Conservation (phyloP, 2,329 filamentous ascomycete species). For the Ilyonectria robusta region DNA sequence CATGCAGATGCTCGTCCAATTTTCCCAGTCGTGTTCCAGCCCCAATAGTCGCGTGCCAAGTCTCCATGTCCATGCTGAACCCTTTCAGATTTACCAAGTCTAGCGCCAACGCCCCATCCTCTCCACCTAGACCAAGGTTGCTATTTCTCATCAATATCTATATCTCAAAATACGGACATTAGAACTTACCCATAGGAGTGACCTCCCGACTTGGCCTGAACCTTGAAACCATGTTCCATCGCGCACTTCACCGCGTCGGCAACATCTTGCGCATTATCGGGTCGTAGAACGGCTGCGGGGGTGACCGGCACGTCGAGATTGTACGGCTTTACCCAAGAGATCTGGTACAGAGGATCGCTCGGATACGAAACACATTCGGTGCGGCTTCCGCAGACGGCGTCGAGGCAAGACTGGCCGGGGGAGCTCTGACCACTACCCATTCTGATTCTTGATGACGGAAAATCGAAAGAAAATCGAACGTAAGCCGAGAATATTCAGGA, state of each 20-base stretch:
- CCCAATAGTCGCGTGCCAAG: constrained; percentile 69
- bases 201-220: constrained; percentile 75
- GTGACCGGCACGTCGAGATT: constrained; percentile 66
- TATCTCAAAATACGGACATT: rapidly evolving
- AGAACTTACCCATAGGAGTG: constrained; percentile 72
- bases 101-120: constrained; percentile 66
- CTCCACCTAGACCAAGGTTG: constrained; percentile 63
- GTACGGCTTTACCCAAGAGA: constrained; percentile 66
- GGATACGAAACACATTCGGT: constrained; percentile 63
- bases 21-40: constrained; percentile 67
- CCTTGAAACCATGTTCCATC: constrained; percentile 61
- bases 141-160: constrained; percentile 38
- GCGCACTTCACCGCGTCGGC: constrained; percentile 72
- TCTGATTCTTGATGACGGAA: background rate
- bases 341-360: constrained; percentile 59
- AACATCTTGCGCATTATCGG: constrained; percentile 67
- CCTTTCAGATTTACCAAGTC: constrained; percentile 68
- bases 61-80: constrained; percentile 66
- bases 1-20: constrained; percentile 64
- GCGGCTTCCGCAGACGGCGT: constrained; percentile 61
- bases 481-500: too few species aligned
- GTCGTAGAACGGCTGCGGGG: constrained; percentile 70
- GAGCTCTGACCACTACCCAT: constrained; percentile 62
- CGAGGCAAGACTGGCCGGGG: constrained; percentile 61
- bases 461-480: background rate